A percentile compares a stretch with the other conserved stretches of the same genome.
These are phyloP conservation scores for Stylonectria norvegica DNA, from an alignment of 2,329 filamentous ascomycete genomes.

Conservation along the genomic window DNA sequence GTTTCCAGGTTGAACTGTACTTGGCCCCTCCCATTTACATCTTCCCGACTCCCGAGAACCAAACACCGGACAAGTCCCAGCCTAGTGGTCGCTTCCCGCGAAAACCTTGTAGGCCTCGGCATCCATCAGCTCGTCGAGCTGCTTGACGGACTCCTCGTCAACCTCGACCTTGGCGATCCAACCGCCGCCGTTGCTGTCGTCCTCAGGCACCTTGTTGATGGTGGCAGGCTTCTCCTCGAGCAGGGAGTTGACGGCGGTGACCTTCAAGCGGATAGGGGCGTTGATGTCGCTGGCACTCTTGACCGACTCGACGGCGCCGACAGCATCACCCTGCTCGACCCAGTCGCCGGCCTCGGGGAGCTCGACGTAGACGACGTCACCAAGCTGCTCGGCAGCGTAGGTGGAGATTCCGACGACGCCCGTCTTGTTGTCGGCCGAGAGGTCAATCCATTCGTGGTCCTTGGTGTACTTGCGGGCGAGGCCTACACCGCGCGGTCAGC, in stretches of 20 bases:
- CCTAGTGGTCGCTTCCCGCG: slow-evolving; percentile 46
- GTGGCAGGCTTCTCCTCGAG: slow-evolving; percentile 82
- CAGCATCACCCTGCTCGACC: slow-evolving; percentile 72
- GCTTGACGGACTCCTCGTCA: slow-evolving; percentile 58
- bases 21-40: slow-evolving; percentile 4
- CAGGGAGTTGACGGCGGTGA: slow-evolving; percentile 68
- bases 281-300: slow-evolving; percentile 99
- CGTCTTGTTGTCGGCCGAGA: slow-evolving; percentile 76
- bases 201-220: slow-evolving; percentile 89
- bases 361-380: slow-evolving; percentile 97
- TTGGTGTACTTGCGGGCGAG: slow-evolving; percentile 83
- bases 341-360: slow-evolving; percentile 68
- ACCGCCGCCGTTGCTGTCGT: slow-evolving; percentile 68
- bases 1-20: slow-evolving; percentile 22
- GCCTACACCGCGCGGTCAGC: slow-evolving; percentile 38
- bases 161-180: slow-evolving; percentile 92
- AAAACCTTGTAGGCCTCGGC: slow-evolving; percentile 74
- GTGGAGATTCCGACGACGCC: slow-evolving; percentile 81
- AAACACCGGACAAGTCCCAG: background rate
- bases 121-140: slow-evolving; percentile 76
- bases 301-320: slow-evolving; percentile 95
- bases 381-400: slow-evolving; percentile 88
- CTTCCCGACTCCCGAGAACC: background rate
- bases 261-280: slow-evolving; percentile 74
- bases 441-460: slow-evolving; percentile 97